Evolutionary conservation across 2,329 filamentous ascomycete species (phyloP).

Genomic region (Coniochaeta hoffmannii): DNA sequence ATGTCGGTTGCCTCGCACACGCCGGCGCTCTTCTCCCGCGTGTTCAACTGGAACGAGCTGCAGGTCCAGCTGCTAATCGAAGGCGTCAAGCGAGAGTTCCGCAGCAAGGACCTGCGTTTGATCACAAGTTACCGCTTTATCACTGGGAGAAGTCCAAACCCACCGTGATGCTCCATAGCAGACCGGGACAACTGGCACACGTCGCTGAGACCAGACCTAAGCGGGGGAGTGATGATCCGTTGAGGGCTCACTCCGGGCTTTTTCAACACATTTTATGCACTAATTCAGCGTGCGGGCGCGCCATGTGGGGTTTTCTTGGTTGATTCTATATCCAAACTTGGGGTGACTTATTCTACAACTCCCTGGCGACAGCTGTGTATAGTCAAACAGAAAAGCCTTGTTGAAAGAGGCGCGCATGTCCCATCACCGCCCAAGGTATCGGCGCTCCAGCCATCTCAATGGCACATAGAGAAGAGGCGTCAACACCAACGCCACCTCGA

Average conservation of each 20-base stretch:
- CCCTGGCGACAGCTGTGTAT: no score
- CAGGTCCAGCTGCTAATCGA: slow-evolving; percentile 32
- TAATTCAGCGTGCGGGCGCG: no score
- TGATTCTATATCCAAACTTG: no score
- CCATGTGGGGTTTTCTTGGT: no score
- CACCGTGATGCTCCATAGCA: background rate
- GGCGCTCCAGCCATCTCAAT: slow-evolving; percentile 5
- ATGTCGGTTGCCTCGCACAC: slow-evolving; percentile 35
- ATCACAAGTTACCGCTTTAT: slow-evolving; percentile 28
- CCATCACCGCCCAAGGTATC: background rate
- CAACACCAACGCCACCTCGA: slow-evolving; percentile 14
- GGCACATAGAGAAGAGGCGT: slow-evolving; percentile 12
- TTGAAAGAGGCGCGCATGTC: background rate
- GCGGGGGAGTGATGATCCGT: no score
- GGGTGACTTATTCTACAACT: no score
- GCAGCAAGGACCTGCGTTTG: slow-evolving; percentile 23
- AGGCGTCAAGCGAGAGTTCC: slow-evolving; percentile 30
- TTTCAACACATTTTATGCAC: no score
- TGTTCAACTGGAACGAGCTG: slow-evolving; percentile 29
- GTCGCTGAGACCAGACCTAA: no score
- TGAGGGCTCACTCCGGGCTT: no score
- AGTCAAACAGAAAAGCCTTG: no score
- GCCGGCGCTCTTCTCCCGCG: slow-evolving; percentile 30
- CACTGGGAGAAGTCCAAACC: slow-evolving; percentile 16
- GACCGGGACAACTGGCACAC: no score